phyloP scores from a whole-genome alignment of 2,329 filamentous ascomycete genomes.

The Paecilomyces fulvus region DNA sequence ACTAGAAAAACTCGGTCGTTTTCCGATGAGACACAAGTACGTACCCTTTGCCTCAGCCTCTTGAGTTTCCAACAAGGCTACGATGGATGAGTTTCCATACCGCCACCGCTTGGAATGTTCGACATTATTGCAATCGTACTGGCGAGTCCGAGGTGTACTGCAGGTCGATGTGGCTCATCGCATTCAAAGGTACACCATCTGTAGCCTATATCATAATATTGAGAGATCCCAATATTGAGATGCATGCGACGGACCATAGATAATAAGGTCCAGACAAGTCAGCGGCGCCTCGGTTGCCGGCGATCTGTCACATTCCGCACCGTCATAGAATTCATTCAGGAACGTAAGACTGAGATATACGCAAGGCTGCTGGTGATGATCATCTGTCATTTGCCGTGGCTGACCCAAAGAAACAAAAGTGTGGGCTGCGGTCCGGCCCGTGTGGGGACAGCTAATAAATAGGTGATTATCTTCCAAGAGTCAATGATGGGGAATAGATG shows the following conservation, averaged over 20 bases:
- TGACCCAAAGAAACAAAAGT: background rate
- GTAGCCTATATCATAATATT: background rate
- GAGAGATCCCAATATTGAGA: background rate
- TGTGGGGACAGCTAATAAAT: background rate
- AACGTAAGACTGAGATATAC: background rate
- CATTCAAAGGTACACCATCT: no score
- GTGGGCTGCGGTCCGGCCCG: background rate
- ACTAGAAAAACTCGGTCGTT: background rate
- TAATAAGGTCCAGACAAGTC: background rate
- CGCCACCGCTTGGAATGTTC: background rate
- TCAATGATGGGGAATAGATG: background rate
- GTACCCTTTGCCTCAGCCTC: background rate
- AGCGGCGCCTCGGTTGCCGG: background rate
- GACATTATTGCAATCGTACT: background rate
- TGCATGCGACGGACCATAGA: background rate
- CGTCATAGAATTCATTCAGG: background rate
- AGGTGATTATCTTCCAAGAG: background rate
- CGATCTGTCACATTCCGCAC: background rate
- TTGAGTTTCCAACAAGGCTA: background rate
- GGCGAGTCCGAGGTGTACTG: background rate
- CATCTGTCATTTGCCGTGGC: background rate
- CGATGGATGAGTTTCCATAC: background rate
- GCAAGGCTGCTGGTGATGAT: background rate
- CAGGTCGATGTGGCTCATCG: no score
- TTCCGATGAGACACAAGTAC: background rate